Base-by-base conservation (phyloP, 2,329 filamentous ascomycete species). In the Penicillium janthinellum region DNA sequence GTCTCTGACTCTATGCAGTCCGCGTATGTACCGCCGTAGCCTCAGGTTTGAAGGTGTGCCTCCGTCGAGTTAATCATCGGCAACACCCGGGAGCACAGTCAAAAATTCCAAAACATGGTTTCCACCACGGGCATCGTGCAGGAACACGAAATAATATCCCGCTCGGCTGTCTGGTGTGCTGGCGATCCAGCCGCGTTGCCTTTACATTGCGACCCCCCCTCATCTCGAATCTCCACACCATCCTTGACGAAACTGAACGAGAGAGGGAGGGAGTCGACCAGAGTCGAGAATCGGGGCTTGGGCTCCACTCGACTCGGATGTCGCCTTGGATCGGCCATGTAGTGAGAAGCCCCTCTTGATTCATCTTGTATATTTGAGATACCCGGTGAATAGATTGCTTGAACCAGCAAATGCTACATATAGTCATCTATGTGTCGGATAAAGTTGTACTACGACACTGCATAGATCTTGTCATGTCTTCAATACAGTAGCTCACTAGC, bases 11-110 rank as follows among this genome's bases (percentile, higher is more conserved):
- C 25, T 4, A 28, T 28, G 25, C 4, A 28, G 25, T 28, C 25
- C 25, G 25, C 25, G 25, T 28, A 28, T 28, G 25, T 28, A 28
- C 25, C 4, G 25, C 25, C 25, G 25, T 28, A 4, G 25, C 25
- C 28, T 31, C 28, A 31, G 6, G 44, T 47, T 22, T 47, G 22
- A 47, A 47, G 14, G 22, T 47, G 22, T 47, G 25, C 25, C 20
- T 10, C 11, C 17, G 11, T 25, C 5, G 42, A 45, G n/a, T 45
- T n/a, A 25, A 41, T 15, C 20, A 53, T 53, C 50, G 50, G 50
- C 25, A 60, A 52, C 58, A 54, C 50, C 58, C 54, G 58, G 53
- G 50, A 53, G 50, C 50, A 53, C 50, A 53, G 50, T 41, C 50
- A 53, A 53, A 41, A 53, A 53, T 53, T 59, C 39, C 28, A 37